phyloP scores from a whole-genome alignment of 768 basidiomycete species.

The Tylopilus cervinicoccineus region DNA sequence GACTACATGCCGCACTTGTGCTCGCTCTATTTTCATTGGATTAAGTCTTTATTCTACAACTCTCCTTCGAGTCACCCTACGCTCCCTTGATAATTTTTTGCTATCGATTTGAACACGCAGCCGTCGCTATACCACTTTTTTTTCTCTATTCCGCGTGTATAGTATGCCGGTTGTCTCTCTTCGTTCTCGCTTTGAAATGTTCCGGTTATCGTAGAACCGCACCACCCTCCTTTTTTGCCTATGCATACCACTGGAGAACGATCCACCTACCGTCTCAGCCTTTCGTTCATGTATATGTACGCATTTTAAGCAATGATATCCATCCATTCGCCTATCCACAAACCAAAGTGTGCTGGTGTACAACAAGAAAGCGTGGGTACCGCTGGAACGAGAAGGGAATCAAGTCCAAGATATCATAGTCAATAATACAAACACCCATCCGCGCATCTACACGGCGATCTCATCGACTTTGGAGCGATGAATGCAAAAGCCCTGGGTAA shows the following conservation, averaged over 20 bases:
- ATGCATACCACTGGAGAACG: conserved; percentile 14
- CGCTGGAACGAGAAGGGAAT: not conserved
- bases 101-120: conserved; percentile 18
- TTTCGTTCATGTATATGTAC: conserved; percentile 22
- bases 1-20: not conserved
- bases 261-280: conserved; percentile 17
- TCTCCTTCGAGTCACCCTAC: conserved; percentile 26
- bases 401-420: not conserved
- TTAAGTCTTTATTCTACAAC: conserved; percentile 13
- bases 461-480: conserved; percentile 68
- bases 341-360: not conserved
- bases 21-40: conserved; percentile 6
- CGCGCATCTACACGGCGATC: conserved; percentile 32
- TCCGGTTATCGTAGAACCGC: conserved; percentile 1
- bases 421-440: not conserved
- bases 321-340: not conserved
- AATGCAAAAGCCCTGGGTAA: conserved; percentile 51
- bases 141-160: conserved; percentile 16
- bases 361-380: not conserved
- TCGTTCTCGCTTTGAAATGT: not conserved
- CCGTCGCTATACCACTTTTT: conserved; percentile 11
- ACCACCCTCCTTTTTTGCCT: conserved; percentile 19
- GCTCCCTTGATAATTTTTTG: conserved; percentile 31
- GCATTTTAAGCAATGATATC: conserved; percentile 16
- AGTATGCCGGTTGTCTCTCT: conserved; percentile 26